phyloP scores from a whole-genome alignment of 345 rosid species.

The Fremontodendron californicum region DNA sequence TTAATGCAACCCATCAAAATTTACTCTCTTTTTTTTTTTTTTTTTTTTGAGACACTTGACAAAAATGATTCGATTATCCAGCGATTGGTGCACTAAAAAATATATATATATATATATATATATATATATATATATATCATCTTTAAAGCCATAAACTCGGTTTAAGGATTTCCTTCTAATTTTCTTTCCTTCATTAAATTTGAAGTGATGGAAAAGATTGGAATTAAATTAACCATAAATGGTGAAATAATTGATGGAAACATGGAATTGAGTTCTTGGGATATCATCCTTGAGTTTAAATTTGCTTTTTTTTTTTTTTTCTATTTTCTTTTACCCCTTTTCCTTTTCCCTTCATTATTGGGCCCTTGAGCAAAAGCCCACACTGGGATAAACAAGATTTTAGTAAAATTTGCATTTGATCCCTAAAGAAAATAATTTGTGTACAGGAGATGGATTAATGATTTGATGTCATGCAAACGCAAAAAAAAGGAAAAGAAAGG shows the following conservation, averaged over 20 bases:
- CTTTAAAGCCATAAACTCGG: background rate
- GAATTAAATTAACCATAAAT: background rate
- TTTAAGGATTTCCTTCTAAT: background rate
- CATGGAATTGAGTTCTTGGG: background rate
- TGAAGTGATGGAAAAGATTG: background rate
- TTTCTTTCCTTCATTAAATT: background rate
- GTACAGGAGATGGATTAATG: background rate
- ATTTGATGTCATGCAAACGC: background rate
- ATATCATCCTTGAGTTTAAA: too few species aligned
- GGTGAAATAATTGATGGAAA: background rate
- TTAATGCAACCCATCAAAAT: background rate
- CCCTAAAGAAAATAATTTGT: background rate
- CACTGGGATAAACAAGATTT: background rate
- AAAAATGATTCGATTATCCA: background rate
- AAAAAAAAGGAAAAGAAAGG: background rate
- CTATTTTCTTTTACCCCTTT: too few species aligned
- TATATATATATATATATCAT: too few species aligned
- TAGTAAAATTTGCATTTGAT: too few species aligned
- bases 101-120: too few species aligned
- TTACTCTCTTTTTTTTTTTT: background rate
- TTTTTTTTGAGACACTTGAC: background rate
- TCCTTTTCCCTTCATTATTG: background rate
- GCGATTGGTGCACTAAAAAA: background rate
- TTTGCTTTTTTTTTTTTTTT: background rate
- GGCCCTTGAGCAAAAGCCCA: background rate